Conservation (phyloP, 2,329 filamentous ascomycete genomes). For the Alternaria gansuensis region DNA sequence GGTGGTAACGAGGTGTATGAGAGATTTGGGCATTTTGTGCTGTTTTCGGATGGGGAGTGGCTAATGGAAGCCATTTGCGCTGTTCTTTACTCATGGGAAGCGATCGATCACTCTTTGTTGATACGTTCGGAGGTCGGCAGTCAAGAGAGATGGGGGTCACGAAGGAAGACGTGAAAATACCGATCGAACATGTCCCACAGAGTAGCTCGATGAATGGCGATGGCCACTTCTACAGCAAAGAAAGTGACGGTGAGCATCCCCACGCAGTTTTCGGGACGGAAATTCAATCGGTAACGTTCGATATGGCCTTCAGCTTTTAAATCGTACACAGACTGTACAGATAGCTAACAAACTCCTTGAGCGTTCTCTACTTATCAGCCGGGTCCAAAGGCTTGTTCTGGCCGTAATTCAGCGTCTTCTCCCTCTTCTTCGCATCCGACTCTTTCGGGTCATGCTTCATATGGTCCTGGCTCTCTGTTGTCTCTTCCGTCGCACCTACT, state of each 20-base stretch:
- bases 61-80: background rate
- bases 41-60: too few relatives aligned
- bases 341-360: background rate
- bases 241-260: background rate
- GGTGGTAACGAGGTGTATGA: background rate
- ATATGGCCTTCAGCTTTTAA: too few relatives aligned
- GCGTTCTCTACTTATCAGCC: conserved; percentile 19
- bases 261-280: background rate
- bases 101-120: background rate
- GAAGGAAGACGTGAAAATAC: background rate
- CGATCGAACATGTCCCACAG: background rate
- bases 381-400: conserved; percentile 30
- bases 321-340: too few relatives aligned
- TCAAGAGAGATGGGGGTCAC: background rate
- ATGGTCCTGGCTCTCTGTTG: conserved; percentile 29
- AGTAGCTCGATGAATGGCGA: background rate
- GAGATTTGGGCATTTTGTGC: background rate
- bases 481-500: conserved; percentile 23
- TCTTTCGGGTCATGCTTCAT: conserved; percentile 33
- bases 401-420: conserved; percentile 25
- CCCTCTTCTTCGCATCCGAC: conserved; percentile 28
- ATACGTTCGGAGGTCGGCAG: background rate
- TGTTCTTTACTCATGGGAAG: background rate
- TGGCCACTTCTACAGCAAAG: background rate
- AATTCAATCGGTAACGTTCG: background rate